A percentile compares a stretch with the other conserved stretches of the same genome.
Conservation (phyloP, 2,329 filamentous ascomycete genomes). For the Apiospora malaysiana region DNA sequence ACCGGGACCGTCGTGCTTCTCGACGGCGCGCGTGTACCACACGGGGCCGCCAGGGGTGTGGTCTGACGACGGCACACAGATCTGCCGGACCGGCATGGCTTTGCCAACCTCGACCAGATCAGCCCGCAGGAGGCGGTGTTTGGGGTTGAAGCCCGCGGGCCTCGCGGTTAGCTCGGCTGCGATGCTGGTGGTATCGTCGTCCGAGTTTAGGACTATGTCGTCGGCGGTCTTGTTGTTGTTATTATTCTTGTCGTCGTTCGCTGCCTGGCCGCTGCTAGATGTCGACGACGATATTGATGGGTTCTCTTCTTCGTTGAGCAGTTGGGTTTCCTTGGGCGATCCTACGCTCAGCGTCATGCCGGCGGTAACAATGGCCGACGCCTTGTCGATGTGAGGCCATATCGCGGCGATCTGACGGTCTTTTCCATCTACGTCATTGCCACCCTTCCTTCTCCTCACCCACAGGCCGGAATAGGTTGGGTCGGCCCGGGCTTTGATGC, state of each 20-base stretch:
- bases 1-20: background rate
- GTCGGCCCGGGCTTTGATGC: constrained; percentile 11
- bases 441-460: background rate
- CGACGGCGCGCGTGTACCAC: constrained; percentile 18
- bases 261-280: background rate
- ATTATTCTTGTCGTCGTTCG: background rate
- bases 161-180: background rate
- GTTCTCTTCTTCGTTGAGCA: background rate
- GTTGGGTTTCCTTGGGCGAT: background rate
- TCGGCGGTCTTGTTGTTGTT: background rate
- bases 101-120: background rate
- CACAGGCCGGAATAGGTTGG: background rate
- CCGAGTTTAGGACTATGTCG: background rate
- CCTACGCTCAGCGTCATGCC: constrained; percentile 14
- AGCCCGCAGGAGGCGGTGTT: background rate
- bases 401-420: constrained; percentile 8
- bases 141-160: background rate
- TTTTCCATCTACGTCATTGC: background rate
- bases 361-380: background rate
- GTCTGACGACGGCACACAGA: background rate
- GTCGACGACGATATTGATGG: background rate
- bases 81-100: background rate
- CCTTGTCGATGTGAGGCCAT: background rate
- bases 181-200: constrained; percentile 6
- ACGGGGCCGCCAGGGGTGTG: background rate